Conservation (phyloP, 257 asterid species). For the Solanum chilense region DNA sequence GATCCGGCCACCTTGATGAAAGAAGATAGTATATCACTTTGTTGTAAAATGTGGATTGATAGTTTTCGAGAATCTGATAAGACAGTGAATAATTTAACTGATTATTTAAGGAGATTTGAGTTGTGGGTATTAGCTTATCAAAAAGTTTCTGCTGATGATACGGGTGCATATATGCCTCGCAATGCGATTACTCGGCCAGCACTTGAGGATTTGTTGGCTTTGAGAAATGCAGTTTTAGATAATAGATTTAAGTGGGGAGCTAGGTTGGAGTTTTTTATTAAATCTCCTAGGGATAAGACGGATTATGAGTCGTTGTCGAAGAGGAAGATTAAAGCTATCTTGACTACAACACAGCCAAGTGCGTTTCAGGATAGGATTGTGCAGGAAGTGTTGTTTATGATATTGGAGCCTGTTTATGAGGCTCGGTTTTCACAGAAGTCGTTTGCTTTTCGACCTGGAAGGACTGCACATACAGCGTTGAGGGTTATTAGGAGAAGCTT, state of each 20-base stretch:
- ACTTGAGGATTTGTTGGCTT: constrained; percentile 67
- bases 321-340: constrained; percentile 74
- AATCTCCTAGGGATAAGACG: constrained; percentile 81
- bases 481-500: constrained; percentile 90
- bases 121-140: constrained; percentile 96
- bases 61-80: constrained; percentile 58
- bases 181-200: constrained; percentile 64
- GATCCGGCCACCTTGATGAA: constrained; percentile 87
- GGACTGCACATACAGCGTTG: constrained; percentile 81
- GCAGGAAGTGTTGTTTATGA: constrained; percentile 74
- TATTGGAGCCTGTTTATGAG: constrained; percentile 88
- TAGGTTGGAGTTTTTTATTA: constrained; percentile 77
- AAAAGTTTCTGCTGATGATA: constrained; percentile 86
- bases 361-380: constrained; percentile 87
- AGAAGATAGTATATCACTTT: constrained; percentile 79
- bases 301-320: constrained; percentile 82
- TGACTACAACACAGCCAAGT: constrained; percentile 77
- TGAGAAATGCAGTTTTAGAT: constrained; percentile 85
- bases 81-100: constrained; percentile 54
- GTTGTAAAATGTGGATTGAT: constrained; percentile 83
- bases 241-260: constrained; percentile 87
- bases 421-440: constrained; percentile 86
- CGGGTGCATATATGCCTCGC: constrained; percentile 73
- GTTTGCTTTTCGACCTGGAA: constrained; percentile 86
- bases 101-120: constrained; percentile 77